Evolutionary conservation across 768 basidiomycete genomes (phyloP), one percentile per base, ranked within the genome.

Genomic region (Leccinum imitatum): DNA sequence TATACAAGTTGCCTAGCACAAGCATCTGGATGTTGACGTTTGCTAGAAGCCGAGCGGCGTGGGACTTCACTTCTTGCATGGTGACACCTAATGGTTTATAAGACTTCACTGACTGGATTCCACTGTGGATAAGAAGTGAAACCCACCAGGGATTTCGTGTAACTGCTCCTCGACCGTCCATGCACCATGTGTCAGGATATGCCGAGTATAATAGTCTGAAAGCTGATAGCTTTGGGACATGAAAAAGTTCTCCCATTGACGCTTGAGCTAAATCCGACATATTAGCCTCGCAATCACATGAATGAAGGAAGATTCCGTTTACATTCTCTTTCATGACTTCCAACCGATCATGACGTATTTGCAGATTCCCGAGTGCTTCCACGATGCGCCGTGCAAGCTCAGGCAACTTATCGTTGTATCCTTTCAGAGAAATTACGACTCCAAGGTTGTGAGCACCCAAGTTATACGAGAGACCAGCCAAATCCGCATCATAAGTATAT

Each of bases 321-420:
- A 94, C 93, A 77, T 92, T 85, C 73, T 98, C 93, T 69, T 89
- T 90, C 71, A 95, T 85, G 31, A 97, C 84, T 47, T 79, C 82
- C 60, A 98, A 82, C 56, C 95, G 79, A 58, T 90, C 84, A n/a
- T 82, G 76, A 65, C 85, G 79, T 30, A 95, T 79, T 64, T 81
- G 76, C 53, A 94, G 76, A 25, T 75, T 76, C 71, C 83, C 88
- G 62, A 89, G 77, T 64, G 84, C 86, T 61, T 87, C 83, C 48
- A 95, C 70, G 55, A 98, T 83, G 61, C 87, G 81, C 66, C 87
- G 77, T 6, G 87, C 81, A 41, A 98, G 82, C 2, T 90, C 84
- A 7, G 84, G 77, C 63, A 93, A 78, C 74, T 96, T 98, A 75
- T 98, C 95, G 69, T 94, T 95, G 76, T 97, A 98, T 6, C 97